Conservation (phyloP, 495 filamentous ascomycete species). For the Lasiosphaeris hirsuta region DNA sequence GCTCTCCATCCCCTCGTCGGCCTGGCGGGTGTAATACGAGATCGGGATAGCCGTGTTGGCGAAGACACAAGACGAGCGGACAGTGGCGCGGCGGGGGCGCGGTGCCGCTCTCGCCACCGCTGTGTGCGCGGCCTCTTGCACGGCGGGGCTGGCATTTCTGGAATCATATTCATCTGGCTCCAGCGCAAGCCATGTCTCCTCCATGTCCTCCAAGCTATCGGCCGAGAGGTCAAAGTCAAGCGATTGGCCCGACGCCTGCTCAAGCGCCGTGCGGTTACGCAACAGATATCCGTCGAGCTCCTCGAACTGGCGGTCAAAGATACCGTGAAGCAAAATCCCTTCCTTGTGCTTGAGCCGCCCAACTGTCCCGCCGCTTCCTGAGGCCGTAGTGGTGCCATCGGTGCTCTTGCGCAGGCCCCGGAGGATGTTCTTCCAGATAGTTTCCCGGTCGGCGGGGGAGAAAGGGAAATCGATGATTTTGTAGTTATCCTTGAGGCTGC, state of each 20-base stretch:
- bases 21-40: slow-evolving; percentile 12
- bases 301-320: slow-evolving; percentile 13
- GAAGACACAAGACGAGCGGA: slow-evolving; percentile 21
- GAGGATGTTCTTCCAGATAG: slow-evolving; percentile 26
- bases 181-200: not conserved
- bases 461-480: slow-evolving; percentile 30
- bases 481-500: slow-evolving; percentile 25
- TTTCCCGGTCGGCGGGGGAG: slow-evolving; percentile 12
- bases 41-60: not conserved
- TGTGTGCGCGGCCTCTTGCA: not conserved
- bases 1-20: slow-evolving; percentile 16
- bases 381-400: not conserved
- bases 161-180: not conserved
- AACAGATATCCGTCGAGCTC: slow-evolving; percentile 19
- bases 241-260: slow-evolving; percentile 17
- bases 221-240: slow-evolving; percentile 18
- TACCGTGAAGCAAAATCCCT: slow-evolving; percentile 11
- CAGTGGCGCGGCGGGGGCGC: slow-evolving; percentile 13
- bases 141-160: not conserved
- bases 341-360: slow-evolving; percentile 5
- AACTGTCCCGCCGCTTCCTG: not conserved
- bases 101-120: not conserved
- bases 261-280: slow-evolving; percentile 21
- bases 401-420: slow-evolving; percentile 13
- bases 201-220: slow-evolving; percentile 12